These are phyloP conservation scores for Remersonia thermophila DNA, from an alignment of 2,329 filamentous ascomycete genomes.

Conservation along the genomic window DNA sequence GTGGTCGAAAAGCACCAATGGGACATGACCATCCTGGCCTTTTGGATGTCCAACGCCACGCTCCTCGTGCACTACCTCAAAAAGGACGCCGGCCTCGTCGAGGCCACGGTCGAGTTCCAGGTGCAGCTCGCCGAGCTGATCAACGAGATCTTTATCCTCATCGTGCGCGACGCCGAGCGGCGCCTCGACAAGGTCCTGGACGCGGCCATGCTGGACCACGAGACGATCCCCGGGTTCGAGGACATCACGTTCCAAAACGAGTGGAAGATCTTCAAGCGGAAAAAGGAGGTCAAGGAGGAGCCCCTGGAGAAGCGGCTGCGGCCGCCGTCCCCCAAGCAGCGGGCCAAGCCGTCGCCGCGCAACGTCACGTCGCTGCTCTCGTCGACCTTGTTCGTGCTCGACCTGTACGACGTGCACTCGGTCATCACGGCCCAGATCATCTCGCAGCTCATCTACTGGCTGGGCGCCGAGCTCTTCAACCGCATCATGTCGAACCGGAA, in stretches of 20 bases:
- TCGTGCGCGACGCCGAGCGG: constrained; percentile 89
- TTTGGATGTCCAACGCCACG: constrained; percentile 97
- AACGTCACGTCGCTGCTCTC: constrained; percentile 94
- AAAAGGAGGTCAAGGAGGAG: constrained; percentile 80
- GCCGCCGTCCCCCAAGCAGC: constrained; percentile 83
- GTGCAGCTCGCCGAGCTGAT: constrained; percentile 86
- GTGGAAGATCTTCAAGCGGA: constrained; percentile 93
- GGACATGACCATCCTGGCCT: constrained; percentile 99
- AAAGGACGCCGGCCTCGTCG: constrained; percentile 73
- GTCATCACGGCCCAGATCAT: constrained; percentile 88
- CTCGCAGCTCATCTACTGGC: constrained; percentile 89
- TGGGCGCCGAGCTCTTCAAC: constrained; percentile 93
- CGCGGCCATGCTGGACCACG: constrained; percentile 87
- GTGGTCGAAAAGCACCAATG: constrained; percentile 93
- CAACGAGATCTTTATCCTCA: constrained; percentile 96
- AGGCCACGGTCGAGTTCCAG: constrained; percentile 79
- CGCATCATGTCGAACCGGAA: constrained; percentile 93
- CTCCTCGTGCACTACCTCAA: constrained; percentile 92
- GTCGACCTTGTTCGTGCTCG: constrained; percentile 90
- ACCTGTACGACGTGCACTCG: constrained; percentile 97
- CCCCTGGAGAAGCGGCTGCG: constrained; percentile 82
- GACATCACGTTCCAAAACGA: constrained; percentile 96
- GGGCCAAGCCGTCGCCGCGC: constrained; percentile 81
- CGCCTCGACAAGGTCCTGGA: constrained; percentile 94
- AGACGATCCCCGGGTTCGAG: constrained; percentile 90